Base-by-base conservation (phyloP, 768 basidiomycete species). In the Mycena haematopus region DNA sequence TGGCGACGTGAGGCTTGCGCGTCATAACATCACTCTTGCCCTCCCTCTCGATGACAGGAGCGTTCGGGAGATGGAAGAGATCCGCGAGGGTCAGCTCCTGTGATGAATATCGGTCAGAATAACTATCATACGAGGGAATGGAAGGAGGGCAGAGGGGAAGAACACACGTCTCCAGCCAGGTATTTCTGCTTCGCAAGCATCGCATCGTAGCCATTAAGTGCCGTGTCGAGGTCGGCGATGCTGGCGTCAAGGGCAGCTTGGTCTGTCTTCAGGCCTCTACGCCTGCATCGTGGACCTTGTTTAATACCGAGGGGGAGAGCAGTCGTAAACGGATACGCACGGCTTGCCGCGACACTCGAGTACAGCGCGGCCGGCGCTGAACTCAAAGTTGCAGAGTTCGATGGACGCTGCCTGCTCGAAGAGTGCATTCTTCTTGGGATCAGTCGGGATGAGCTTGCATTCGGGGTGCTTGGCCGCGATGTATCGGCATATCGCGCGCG, bases 391-490 rank as follows among this genome's bases (percentile, higher is more conserved):
- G 17, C 19, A 29, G 47, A 50, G 47, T 27, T 50, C 47, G 25
- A 50, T 31, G 47, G 47, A 50, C 27, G 47, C 47, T 27, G 47
- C 47, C 15, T 50, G 47, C 47, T 50, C 47, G 47, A 50, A 50
- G 25, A 50, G 47, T 17, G 47, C 47, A 15, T 50, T 50, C 47
- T 50, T 29, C 47, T n/a, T 29, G 8, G 47, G 47, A 27, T 50
- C 47, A 27, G 47, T 50, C 17, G 47, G 47, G 29, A 50, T 50
- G 6, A 50, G 47, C 29, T 50, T 29, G 29, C 27, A 50, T 29
- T 50, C 47, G 47, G 47, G 47, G 47, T 50, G 11, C 47, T 50
- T 50, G 19, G 47, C 47, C 47, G 29, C 47, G 29, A 50, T 50
- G 29, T 50, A 50, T 7, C 47, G 47, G 9, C 47, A 50, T 19